These are phyloP conservation scores for Teunomyces stri DNA, from an alignment of 805 yeast species.

Conservation along the genomic window DNA sequence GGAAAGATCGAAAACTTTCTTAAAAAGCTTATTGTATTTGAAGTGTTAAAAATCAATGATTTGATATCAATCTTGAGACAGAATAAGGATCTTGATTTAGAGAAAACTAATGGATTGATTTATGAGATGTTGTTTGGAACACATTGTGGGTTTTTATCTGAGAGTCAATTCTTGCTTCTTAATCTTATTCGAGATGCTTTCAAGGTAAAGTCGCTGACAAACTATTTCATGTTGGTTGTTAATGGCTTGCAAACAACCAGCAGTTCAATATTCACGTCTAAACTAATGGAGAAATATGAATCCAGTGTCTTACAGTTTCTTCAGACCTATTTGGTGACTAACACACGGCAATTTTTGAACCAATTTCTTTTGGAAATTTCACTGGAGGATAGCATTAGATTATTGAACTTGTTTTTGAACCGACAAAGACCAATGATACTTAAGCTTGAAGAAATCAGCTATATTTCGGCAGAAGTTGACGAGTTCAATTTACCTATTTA, in stretches of 20 bases:
- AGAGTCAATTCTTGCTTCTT: constrained; percentile 9
- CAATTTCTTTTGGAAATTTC: constrained; percentile 16
- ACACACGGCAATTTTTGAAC: constrained; percentile 22
- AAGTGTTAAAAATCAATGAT: constrained; percentile 15
- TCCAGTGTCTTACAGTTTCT: constrained; percentile 12
- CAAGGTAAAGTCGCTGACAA: constrained; percentile 9
- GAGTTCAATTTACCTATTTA: constrained; percentile 36
- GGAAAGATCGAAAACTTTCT: constrained; percentile 8
- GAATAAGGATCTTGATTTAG: neutral
- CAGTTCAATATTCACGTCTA: constrained; percentile 4
- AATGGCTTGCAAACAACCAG: constrained; percentile 10
- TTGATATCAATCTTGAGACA: constrained; percentile 12
- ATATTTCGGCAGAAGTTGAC: constrained; percentile 15
- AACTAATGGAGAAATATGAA: constrained; percentile 6
- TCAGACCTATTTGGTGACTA: constrained; percentile 12
- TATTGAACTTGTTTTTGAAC: constrained; percentile 17
- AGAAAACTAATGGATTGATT: constrained; percentile 4
- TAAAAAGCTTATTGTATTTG: constrained; percentile 15
- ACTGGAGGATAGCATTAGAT: constrained; percentile 14
- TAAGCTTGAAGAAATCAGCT: constrained; percentile 15
- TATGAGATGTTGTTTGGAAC: constrained; percentile 11
- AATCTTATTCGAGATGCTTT: constrained; percentile 13
- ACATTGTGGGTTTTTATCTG: neutral
- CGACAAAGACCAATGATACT: neutral
- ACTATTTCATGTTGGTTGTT: constrained; percentile 12